phyloP scores from a whole-genome alignment of 768 basidiomycete genomes.

The Termitomyces sp. region DNA sequence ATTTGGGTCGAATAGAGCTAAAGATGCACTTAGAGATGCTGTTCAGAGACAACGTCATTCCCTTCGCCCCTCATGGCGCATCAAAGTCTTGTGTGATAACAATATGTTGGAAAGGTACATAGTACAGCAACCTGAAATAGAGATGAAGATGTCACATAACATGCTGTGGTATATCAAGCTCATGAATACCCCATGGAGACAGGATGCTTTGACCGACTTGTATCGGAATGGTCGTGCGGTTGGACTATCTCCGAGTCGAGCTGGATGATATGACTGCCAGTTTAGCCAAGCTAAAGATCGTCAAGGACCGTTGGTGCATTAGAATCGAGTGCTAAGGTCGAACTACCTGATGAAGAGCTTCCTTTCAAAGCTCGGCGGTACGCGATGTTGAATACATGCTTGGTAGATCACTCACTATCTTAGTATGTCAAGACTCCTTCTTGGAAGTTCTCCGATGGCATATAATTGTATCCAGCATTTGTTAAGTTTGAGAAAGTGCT shows the following conservation, averaged over 20 bases:
- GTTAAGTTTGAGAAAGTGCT: neutral
- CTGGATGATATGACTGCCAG: no score
- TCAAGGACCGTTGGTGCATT: neutral
- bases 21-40: neutral
- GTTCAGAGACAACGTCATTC: neutral
- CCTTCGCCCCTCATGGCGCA: neutral
- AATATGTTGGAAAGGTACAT: no score
- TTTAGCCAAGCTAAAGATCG: neutral
- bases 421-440: no score
- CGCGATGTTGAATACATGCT: neutral
- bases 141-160: no score
- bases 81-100: neutral
- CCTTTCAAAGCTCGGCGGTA: neutral
- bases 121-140: no score
- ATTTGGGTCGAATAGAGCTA: neutral
- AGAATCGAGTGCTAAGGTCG: neutral
- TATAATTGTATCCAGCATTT: neutral
- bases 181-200: neutral
- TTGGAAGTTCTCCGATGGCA: neutral
- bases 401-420: no score
- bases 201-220: neutral
- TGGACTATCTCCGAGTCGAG: neutral
- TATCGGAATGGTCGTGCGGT: neutral
- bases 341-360: neutral
- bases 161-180: neutral